Evolutionary conservation across 192 early-diverging fungal species (phyloP).

Genomic region (Coemansia furcata): DNA sequence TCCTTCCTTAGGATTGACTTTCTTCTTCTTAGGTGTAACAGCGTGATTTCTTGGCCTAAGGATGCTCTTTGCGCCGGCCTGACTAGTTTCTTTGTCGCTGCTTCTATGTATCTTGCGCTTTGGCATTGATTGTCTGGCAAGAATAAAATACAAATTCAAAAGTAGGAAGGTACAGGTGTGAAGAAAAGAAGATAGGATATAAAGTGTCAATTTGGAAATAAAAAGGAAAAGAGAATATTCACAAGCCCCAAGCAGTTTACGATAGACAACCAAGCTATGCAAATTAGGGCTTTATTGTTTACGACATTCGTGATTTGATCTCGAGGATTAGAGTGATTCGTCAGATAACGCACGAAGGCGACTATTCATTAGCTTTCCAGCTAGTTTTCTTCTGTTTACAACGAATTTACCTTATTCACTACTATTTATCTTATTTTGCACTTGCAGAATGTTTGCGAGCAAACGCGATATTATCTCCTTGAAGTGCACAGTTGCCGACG

Average conservation of each 20-base stretch:
- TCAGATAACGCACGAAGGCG: too few species aligned
- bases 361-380: too few species aligned
- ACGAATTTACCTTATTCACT: too few species aligned
- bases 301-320: neutral
- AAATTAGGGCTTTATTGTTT: neutral
- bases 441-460: too few species aligned
- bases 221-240: neutral
- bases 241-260: neutral
- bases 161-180: neutral
- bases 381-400: too few species aligned
- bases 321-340: neutral
- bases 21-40: neutral
- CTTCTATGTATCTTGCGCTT: neutral
- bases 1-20: neutral
- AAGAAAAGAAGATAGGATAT: neutral
- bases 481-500: too few species aligned
- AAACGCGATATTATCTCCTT: too few species aligned
- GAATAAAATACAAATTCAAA: neutral
- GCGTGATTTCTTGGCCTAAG: neutral
- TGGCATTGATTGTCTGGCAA: neutral
- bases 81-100: neutral
- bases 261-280: neutral
- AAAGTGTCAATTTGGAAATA: neutral
- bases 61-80: neutral
- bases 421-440: too few species aligned